A percentile compares a stretch with the other conserved stretches of the same genome.
Conservation (phyloP, 2,329 filamentous ascomycete genomes). For the Thelonectria blattea region DNA sequence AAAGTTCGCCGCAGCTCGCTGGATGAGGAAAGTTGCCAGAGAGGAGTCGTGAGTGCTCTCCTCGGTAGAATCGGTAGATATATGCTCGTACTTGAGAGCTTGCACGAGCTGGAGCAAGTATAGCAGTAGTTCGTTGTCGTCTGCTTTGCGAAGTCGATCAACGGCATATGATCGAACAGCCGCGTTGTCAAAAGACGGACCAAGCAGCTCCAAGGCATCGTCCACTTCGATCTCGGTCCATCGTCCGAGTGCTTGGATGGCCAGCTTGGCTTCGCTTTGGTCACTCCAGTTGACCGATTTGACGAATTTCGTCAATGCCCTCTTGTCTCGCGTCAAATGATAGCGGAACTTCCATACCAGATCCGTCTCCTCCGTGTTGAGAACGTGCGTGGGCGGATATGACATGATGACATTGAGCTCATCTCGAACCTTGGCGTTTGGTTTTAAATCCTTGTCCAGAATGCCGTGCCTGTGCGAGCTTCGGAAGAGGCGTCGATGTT, state of each 20-base stretch:
- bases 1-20: slow-evolving; percentile 85
- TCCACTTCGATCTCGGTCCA: slow-evolving; percentile 98
- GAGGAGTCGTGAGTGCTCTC: slow-evolving; percentile 78
- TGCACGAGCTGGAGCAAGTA: slow-evolving; percentile 96
- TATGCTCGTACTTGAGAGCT: slow-evolving; percentile 91
- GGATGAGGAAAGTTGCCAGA: slow-evolving; percentile 86
- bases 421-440: slow-evolving; percentile 93
- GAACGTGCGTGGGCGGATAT: slow-evolving; percentile 87
- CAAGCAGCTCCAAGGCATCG: slow-evolving; percentile 91
- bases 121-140: slow-evolving; percentile 87
- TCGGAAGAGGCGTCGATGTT: slow-evolving; percentile 89
- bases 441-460: slow-evolving; percentile 92
- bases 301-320: slow-evolving; percentile 93
- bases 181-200: slow-evolving; percentile 87
- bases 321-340: slow-evolving; percentile 89
- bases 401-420: slow-evolving; percentile 90
- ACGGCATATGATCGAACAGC: slow-evolving; percentile 93
- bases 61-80: slow-evolving; percentile 61
- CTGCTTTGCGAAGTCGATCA: slow-evolving; percentile 86
- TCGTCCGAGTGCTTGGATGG: slow-evolving; percentile 85
- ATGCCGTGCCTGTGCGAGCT: slow-evolving; percentile 91
- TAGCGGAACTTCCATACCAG: slow-evolving; percentile 97
- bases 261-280: slow-evolving; percentile 82
- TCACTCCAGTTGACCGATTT: slow-evolving; percentile 97
- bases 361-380: slow-evolving; percentile 92